These are phyloP conservation scores for Escallonia rubra DNA, from an alignment of 129 eudicot species.

Conservation along the genomic window DNA sequence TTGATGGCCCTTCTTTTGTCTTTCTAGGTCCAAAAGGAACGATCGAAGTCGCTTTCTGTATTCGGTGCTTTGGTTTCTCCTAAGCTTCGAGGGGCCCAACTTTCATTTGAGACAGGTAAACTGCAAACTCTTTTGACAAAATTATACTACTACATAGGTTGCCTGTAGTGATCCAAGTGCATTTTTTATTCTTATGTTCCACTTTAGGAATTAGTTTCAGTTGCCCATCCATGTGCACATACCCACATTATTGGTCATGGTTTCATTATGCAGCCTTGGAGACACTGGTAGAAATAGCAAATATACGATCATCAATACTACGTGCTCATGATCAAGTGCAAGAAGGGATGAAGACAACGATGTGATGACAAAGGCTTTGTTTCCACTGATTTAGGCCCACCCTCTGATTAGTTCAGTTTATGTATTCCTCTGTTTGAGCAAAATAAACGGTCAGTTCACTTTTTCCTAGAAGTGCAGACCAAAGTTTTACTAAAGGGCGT, in stretches of 20 bases:
- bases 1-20: neutral
- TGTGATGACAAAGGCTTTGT: slow-evolving; percentile 19
- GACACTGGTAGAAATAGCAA: slow-evolving; percentile 72
- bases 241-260: too few relatives aligned
- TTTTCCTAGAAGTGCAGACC: too few relatives aligned
- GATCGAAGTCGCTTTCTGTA: slow-evolving; percentile 67
- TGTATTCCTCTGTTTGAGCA: neutral
- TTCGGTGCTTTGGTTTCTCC: slow-evolving; percentile 90
- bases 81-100: slow-evolving; percentile 79
- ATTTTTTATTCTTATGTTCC: too few relatives aligned
- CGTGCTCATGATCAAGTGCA: slow-evolving; percentile 49
- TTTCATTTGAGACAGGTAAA: slow-evolving; percentile 84
- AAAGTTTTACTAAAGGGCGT: too few relatives aligned
- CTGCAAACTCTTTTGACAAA: too few relatives aligned
- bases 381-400: neutral
- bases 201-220: too few relatives aligned
- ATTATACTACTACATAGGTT: too few relatives aligned
- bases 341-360: slow-evolving; percentile 33
- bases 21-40: slow-evolving; percentile 57
- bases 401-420: neutral
- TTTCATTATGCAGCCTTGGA: slow-evolving; percentile 61
- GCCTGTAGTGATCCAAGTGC: too few relatives aligned
- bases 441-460: neutral
- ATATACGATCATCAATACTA: slow-evolving; percentile 57
- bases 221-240: too few relatives aligned